Evolutionary conservation across 805 yeast species (phyloP).

Genomic region (Dipodascus albidus): DNA sequence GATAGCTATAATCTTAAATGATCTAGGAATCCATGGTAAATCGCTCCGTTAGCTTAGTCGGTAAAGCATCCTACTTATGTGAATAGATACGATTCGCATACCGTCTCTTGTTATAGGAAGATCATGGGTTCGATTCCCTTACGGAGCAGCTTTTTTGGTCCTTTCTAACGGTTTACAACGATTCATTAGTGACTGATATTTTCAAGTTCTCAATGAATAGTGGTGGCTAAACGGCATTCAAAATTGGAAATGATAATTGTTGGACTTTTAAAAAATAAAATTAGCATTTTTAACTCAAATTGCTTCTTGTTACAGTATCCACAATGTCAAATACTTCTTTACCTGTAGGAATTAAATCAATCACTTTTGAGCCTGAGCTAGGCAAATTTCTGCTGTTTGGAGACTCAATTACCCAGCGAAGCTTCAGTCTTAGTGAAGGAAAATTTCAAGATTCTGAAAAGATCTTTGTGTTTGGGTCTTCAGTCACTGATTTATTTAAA

Average conservation of each 20-base stretch:
- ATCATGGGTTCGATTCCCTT: constrained; percentile 1
- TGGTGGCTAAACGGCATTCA: no score
- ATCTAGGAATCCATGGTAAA: neutral
- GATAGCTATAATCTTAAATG: no score
- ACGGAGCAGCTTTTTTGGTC: neutral
- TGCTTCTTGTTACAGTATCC: neutral
- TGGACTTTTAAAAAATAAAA: no score
- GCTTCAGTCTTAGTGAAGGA: constrained; percentile 30
- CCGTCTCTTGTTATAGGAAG: constrained; percentile 1
- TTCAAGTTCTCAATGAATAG: no score
- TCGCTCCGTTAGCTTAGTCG: constrained; percentile 2
- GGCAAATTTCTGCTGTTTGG: constrained; percentile 51
- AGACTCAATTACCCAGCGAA: constrained; percentile 56
- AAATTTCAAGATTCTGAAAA: constrained; percentile 41
- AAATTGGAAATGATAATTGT: no score
- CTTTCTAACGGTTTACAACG: no score
- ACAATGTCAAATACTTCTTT: neutral
- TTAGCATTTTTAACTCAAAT: no score
- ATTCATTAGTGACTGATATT: no score
- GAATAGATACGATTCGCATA: neutral
- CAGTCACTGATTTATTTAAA: constrained; percentile 25
- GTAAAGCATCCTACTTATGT: constrained; percentile 2
- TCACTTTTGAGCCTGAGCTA: neutral
- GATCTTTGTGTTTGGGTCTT: constrained; percentile 2
- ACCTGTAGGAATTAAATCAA: neutral